Evolutionary conservation across 495 filamentous ascomycete species (phyloP), one percentile per base, ranked within the genome.

Genomic region (Polyplosphaeria fusca): DNA sequence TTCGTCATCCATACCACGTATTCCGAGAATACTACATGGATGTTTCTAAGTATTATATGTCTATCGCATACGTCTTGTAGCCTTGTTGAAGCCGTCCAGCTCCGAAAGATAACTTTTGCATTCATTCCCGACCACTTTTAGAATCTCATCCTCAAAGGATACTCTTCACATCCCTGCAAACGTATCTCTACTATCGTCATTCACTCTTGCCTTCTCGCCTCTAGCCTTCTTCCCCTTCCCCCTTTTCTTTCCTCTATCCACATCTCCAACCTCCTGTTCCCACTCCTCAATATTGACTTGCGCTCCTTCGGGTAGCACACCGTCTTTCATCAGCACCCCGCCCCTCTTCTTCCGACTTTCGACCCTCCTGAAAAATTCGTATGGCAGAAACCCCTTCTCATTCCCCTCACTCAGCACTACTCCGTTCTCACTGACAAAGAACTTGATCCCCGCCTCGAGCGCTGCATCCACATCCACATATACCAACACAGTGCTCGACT

Each of bases 381-480:
- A 43, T 37, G 51, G 38, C 41, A 74, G 52, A n/a, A 73, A 16
- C 5, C 70, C 70, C 2, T 63, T 42, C 37, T 57, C 67, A 55
- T 73, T 64, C 0, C 71, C 71, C 38, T 64, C 67, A 24, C 46
- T 67, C 38, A 74, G 52, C 5, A 74, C 63, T 44, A 73, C 93
- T 1, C 83, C 89, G 70, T 98, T 98, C 49, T 88, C 88, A 70
- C 86, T 91, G 53, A 81, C 69, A 85, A 87, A 96, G 79, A 93
- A 96, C 66, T 77, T 77, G 2, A 93, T 74, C 52, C 82, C 86
- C 0, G 78, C 81, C 14, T 81, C 72, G 38, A 89, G 64, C 26
- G 86, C 85, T 57, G 73, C 77, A 66, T 72, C 72, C 35, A 95
- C 72, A 71, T 97, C 86, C 24, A 95, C 74, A 66, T 86, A 93